A percentile compares a stretch with the other conserved stretches of the same genome.
phyloP scores from a whole-genome alignment of 2,329 filamentous ascomycete genomes.

The Tolypocladium capitatum region DNA sequence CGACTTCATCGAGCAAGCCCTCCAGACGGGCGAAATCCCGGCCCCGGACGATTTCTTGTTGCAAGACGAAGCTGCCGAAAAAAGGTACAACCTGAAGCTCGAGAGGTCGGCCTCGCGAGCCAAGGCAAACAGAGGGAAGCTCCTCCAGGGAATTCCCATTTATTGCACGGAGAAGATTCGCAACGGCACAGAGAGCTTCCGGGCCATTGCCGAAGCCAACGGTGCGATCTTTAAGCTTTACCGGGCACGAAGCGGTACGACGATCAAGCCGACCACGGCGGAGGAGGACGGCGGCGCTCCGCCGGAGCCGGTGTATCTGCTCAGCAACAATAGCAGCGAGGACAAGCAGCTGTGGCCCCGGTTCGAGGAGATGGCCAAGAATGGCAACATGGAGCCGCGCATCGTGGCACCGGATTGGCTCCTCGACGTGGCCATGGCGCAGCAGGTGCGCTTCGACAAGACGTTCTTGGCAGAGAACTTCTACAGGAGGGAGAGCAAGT shows the following conservation, averaged over 20 bases:
- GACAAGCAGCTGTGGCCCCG: constrained; percentile 67
- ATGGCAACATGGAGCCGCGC: constrained; percentile 65
- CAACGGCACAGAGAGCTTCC: constrained; percentile 74
- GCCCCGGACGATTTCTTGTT: constrained; percentile 54
- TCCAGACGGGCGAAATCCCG: constrained; percentile 54
- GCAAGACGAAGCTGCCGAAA: constrained; percentile 59
- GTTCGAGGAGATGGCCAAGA: constrained; percentile 67
- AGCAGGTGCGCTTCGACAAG: constrained; percentile 57
- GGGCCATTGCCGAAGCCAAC: constrained; percentile 76
- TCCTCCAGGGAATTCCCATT: constrained; percentile 63
- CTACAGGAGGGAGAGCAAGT: constrained; percentile 15
- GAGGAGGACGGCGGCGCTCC: constrained; percentile 48
- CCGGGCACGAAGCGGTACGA: constrained; percentile 56
- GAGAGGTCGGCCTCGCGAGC: constrained; percentile 56
- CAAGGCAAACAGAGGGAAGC: constrained; percentile 58
- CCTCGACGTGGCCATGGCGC: constrained; percentile 76
- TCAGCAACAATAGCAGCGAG: constrained; percentile 52
- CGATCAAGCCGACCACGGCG: constrained; percentile 50
- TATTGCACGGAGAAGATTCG: constrained; percentile 73
- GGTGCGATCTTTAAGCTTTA: constrained; percentile 73
- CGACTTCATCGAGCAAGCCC: constrained; percentile 63
- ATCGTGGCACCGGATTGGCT: constrained; percentile 85
- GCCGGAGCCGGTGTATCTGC: constrained; percentile 66
- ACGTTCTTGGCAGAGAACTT: constrained; percentile 43
- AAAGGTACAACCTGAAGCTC: constrained; percentile 56